phyloP scores from a whole-genome alignment of 1,139 yeast species.

The Saccharomyces hybrid region DNA sequence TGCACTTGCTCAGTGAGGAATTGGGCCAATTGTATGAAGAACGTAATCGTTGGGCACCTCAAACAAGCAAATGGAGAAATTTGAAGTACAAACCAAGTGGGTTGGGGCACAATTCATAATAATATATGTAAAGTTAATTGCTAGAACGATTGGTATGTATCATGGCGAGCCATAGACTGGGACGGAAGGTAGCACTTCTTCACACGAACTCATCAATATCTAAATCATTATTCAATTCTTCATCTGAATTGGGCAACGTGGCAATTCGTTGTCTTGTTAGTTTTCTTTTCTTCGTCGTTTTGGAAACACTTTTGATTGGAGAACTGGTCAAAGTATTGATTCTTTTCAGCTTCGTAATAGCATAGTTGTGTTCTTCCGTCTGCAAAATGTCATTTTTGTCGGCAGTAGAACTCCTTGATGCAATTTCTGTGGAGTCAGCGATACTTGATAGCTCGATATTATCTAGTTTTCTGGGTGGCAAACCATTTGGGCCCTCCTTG shows the following conservation, averaged over 20 bases:
- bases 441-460: not conserved
- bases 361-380: not conserved
- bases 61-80: not conserved
- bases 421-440: not conserved
- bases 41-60: constrained; percentile 1
- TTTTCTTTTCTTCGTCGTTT: not conserved
- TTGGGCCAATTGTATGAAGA: not conserved
- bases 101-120: not conserved
- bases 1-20: not conserved
- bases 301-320: not conserved
- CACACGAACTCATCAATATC: not conserved
- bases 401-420: not conserved
- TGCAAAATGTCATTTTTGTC: not conserved
- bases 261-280: not conserved
- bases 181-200: not conserved
- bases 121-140: not conserved
- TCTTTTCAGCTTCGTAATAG: not conserved
- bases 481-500: not conserved
- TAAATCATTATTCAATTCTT: not conserved
- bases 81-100: not conserved
- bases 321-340: not conserved
- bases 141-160: not conserved
- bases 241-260: not conserved
- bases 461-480: not conserved
- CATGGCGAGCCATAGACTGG: no score